Evolutionary conservation across 768 basidiomycete species (phyloP).

Genomic region (Daedaleopsis nitida): DNA sequence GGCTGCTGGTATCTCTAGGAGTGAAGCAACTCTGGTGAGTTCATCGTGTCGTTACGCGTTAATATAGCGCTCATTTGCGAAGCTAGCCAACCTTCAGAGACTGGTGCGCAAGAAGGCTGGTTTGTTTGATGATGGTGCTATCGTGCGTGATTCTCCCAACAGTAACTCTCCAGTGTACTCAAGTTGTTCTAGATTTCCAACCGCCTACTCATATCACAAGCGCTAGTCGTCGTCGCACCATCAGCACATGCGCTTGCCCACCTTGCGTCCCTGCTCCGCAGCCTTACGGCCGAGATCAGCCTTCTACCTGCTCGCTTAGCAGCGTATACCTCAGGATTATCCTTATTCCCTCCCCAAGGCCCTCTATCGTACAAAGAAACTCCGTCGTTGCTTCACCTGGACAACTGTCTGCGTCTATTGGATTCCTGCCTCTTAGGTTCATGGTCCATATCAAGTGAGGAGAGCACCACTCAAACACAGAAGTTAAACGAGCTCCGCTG

Average conservation of each 20-base stretch:
- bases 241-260: conserved; percentile 37
- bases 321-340: conserved; percentile 43
- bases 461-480: conserved; percentile 1
- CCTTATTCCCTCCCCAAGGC: conserved; percentile 36
- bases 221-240: conserved; percentile 52
- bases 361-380: conserved; percentile 20
- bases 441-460: conserved; percentile 42
- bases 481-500: conserved; percentile 41
- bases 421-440: conserved; percentile 65
- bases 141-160: conserved; percentile 29
- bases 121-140: conserved; percentile 29
- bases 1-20: conserved; percentile 53
- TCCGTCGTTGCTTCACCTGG: conserved; percentile 48
- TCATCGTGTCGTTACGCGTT: not conserved
- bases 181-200: conserved; percentile 46
- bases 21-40: conserved; percentile 59
- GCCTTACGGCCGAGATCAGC: conserved; percentile 39
- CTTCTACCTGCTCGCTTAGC: conserved; percentile 41
- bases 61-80: not conserved
- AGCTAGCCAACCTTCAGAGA: conserved; percentile 40
- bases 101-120: conserved; percentile 38
- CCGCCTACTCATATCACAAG: conserved; percentile 53
- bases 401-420: conserved; percentile 58
- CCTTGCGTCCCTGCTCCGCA: conserved; percentile 34
- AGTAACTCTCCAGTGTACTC: not conserved